Conservation (phyloP, 768 basidiomycete species). For the Lactarius psammicola region DNA sequence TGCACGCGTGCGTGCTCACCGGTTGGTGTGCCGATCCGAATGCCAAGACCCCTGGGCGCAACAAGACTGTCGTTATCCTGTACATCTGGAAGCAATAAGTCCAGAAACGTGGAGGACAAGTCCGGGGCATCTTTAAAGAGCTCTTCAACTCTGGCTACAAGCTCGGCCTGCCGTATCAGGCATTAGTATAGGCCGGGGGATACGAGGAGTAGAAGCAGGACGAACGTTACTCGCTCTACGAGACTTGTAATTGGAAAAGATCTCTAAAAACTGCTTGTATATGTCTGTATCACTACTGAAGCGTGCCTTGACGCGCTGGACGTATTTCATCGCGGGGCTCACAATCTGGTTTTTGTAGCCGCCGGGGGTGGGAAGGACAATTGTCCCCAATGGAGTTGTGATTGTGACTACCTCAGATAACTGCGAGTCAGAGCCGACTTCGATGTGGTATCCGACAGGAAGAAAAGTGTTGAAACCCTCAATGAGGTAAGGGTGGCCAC, state of each 20-base stretch:
- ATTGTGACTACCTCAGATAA: constrained; percentile 70
- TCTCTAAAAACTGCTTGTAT: constrained; percentile 74
- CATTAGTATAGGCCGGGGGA: constrained; percentile 9
- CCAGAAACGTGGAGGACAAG: constrained; percentile 66
- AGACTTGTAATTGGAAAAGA: constrained; percentile 65
- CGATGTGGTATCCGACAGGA: constrained; percentile 91
- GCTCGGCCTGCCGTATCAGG: constrained; percentile 48
- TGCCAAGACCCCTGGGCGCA: too few relatives aligned
- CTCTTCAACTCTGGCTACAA: constrained; percentile 63
- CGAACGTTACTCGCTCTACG: constrained; percentile 49
- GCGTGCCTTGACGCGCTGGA: constrained; percentile 94
- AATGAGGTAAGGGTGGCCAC: constrained; percentile 85
- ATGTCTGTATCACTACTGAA: constrained; percentile 79
- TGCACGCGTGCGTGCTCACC: too few relatives aligned
- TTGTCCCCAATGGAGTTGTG: constrained; percentile 70
- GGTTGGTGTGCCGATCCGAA: too few relatives aligned
- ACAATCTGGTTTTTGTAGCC: constrained; percentile 37
- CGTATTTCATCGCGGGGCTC: constrained; percentile 87
- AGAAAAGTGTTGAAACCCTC: constrained; percentile 99
- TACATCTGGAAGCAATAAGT: constrained; percentile 59
- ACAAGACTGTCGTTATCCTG: constrained; percentile 6
- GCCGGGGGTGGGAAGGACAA: constrained; percentile 11
- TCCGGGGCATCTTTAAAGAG: constrained; percentile 77
- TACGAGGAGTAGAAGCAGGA: constrained; percentile 29
- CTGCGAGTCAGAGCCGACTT: constrained; percentile 63